Evolutionary conservation across 306 rosid species (phyloP).

Genomic region (Quercus mongolica): DNA sequence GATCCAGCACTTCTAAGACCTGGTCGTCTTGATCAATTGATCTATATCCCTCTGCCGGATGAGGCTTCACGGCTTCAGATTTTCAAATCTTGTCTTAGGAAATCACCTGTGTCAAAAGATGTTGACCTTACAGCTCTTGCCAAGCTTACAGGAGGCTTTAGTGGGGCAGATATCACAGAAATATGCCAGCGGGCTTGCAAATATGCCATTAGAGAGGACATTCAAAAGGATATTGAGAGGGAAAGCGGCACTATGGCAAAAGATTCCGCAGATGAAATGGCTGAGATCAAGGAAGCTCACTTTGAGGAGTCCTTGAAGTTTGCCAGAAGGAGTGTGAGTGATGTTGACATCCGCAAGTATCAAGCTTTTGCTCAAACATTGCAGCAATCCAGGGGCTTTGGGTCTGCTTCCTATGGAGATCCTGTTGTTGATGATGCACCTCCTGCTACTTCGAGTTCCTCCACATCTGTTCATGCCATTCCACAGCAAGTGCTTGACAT

Average conservation of each 20-base stretch:
- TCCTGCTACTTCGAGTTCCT: too few relatives aligned
- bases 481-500: too few relatives aligned
- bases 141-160: conserved; percentile 22
- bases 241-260: conserved; percentile 30
- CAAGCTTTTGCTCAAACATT: conserved; percentile 26
- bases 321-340: conserved; percentile 10
- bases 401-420: not conserved
- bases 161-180: conserved; percentile 15
- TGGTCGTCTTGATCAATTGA: conserved; percentile 39
- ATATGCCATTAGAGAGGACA: conserved; percentile 31
- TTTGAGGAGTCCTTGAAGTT: conserved; percentile 34
- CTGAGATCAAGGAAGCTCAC: conserved; percentile 23
- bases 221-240: conserved; percentile 29
- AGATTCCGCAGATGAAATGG: conserved; percentile 24
- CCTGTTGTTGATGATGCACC: too few relatives aligned
- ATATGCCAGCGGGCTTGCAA: conserved; percentile 36
- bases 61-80: conserved; percentile 30
- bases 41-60: conserved; percentile 33
- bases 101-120: conserved; percentile 26
- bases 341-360: conserved; percentile 27
- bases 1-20: conserved; percentile 43
- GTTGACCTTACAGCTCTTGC: conserved; percentile 32
- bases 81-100: conserved; percentile 31
- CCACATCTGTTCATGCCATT: too few relatives aligned
- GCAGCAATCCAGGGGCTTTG: conserved; percentile 28